Evolutionary conservation across 306 rosid species (phyloP).

Genomic region (Vicia sativa): DNA sequence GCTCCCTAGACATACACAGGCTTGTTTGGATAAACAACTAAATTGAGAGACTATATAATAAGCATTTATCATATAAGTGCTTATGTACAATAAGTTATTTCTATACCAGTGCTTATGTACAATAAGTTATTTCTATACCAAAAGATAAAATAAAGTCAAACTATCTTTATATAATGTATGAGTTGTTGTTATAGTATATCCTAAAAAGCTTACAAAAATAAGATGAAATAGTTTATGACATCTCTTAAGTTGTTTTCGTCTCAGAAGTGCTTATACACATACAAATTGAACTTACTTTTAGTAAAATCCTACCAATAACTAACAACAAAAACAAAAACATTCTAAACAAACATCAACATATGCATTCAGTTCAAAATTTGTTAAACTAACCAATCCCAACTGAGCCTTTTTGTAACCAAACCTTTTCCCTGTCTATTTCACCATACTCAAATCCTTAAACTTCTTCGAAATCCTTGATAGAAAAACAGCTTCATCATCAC

Average conservation of each 20-base stretch:
- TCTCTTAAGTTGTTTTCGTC: background rate
- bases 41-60: no score
- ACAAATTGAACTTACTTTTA: slow-evolving; percentile 31
- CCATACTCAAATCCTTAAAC: slow-evolving; percentile 52
- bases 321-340: slow-evolving; percentile 14
- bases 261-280: background rate
- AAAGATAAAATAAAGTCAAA: background rate
- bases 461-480: slow-evolving; percentile 71
- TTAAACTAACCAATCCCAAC: slow-evolving; percentile 78
- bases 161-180: background rate
- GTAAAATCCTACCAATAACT: slow-evolving; percentile 15
- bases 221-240: background rate
- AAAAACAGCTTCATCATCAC: slow-evolving; percentile 67
- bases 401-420: slow-evolving; percentile 83
- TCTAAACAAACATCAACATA: slow-evolving; percentile 17
- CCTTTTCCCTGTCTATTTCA: slow-evolving; percentile 50
- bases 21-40: no score
- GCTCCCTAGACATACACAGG: no score
- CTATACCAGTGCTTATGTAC: background rate
- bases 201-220: background rate
- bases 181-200: background rate
- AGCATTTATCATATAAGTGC: no score
- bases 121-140: background rate
- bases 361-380: slow-evolving; percentile 16
- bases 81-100: no score